Evolutionary conservation across 148 eudicot species (phyloP), one percentile per base, ranked within the genome.

Genomic region (Polygonum maritimum): DNA sequence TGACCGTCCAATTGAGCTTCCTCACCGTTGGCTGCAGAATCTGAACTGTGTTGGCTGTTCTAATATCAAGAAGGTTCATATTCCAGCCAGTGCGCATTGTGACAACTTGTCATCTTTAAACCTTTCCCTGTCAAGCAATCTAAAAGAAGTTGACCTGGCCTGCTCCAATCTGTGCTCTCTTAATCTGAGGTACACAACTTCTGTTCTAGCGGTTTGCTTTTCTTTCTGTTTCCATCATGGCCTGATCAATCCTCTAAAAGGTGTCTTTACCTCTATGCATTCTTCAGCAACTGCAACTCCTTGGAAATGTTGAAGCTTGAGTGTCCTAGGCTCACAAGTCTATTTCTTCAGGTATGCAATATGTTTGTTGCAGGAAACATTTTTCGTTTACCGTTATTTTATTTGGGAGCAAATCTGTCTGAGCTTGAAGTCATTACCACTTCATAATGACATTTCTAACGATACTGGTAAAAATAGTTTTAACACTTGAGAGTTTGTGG

Each of bases 1-100:
- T 19, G 47, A 75, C 33, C 18, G 77, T 75, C 74, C 81, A 22
- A 41, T 70, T 62, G 80, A 81, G 76, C 88, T 81, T 74, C 88
- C 96, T 18, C 78, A 80, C 57, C 89, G 95, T 65, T 83, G 85
- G 76, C 86, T 94, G 77, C 89, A 94, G 79, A 89, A 86, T 79
- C 86, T 94, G 33, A 94, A 90, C 78, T 94, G 98, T 83, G 96
- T 94, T 78, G 92, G 97, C 47, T 94, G 98, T 80, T 88, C 87
- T 48, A 94, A 90, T 81, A 90, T 94, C 47, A 94, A 83, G 82
- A 90, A 87, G 79, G 97, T 94, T 71, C 75, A 71, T 55, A 86
- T 94, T 73, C 95, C 98, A 41, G 81, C 85, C 63, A 62, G 78
- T 45, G 95, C 98, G 4, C 83, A 79, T 40, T 90, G 95, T 85